Conservation (phyloP, 108 stramenopile species). For the Discostella pseudostelligera region DNA sequence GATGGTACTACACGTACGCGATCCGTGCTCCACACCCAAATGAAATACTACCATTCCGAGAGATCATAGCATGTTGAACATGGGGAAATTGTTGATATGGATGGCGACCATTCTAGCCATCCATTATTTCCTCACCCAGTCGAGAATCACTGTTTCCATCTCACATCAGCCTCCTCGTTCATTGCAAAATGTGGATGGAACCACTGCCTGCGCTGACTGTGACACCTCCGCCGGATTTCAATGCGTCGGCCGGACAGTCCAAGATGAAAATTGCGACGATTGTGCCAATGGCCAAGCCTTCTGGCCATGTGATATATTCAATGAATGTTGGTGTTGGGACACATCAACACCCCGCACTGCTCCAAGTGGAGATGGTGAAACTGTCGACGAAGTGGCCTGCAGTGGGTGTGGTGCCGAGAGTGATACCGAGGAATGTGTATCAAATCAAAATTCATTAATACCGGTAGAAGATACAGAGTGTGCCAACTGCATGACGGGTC, state of each 20-base stretch:
- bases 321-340: slow-evolving; percentile 45
- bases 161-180: background rate
- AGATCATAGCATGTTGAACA: too few species aligned
- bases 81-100: too few species aligned
- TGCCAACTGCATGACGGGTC: slow-evolving; percentile 13
- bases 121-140: background rate
- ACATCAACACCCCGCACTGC: slow-evolving; percentile 13
- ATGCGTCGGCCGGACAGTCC: slow-evolving; percentile 37
- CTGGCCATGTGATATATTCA: slow-evolving; percentile 33
- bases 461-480: slow-evolving; percentile 34
- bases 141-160: background rate
- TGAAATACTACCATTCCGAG: too few species aligned
- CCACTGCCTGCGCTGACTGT: slow-evolving; percentile 24
- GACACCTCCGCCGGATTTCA: background rate
- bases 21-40: too few species aligned
- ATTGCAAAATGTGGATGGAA: slow-evolving; percentile 14
- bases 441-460: slow-evolving; percentile 30
- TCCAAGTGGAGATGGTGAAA: slow-evolving; percentile 13
- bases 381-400: background rate
- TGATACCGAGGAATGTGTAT: slow-evolving; percentile 29
- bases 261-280: slow-evolving; percentile 16
- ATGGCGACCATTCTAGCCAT: background rate
- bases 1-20: too few species aligned
- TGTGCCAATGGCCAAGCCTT: slow-evolving; percentile 19
- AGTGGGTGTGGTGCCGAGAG: slow-evolving; percentile 22